Conservation (phyloP, 345 rosid genomes). For the Chamaenerion angustifolium region DNA sequence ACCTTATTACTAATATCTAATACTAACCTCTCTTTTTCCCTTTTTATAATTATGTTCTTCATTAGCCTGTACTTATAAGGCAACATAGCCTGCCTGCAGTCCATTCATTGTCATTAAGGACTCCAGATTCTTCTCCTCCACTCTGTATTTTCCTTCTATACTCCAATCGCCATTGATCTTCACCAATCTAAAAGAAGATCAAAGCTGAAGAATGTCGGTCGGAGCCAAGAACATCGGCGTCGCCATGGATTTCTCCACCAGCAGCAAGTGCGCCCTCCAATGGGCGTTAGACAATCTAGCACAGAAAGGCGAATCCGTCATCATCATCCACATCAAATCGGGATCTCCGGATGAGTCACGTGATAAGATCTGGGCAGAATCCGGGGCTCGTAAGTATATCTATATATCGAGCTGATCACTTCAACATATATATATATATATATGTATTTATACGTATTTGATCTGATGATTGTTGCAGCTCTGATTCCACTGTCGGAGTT, state of each 20-base stretch:
- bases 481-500: slow-evolving; percentile 76
- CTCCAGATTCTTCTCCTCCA: too few species aligned
- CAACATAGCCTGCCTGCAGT: too few species aligned
- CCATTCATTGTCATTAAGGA: too few species aligned
- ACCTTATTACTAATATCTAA: too few species aligned
- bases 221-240: slow-evolving; percentile 61
- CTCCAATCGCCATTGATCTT: too few species aligned
- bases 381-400: slow-evolving; percentile 63
- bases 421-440: too few species aligned
- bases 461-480: slow-evolving; percentile 24
- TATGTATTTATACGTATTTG: too few species aligned
- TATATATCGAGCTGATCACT: too few species aligned
- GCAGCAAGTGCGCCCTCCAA: slow-evolving; percentile 82
- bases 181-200: neutral
- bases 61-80: too few species aligned
- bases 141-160: too few species aligned
- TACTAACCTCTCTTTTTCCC: too few species aligned
- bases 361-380: slow-evolving; percentile 35
- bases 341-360: slow-evolving; percentile 31
- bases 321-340: slow-evolving; percentile 50
- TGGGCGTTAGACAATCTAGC: slow-evolving; percentile 84
- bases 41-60: too few species aligned
- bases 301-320: slow-evolving; percentile 59
- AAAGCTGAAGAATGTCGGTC: slow-evolving; percentile 26
- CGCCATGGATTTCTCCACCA: slow-evolving; percentile 85